Percentiles rank a stretch among this genome's conserved stretches.
Evolutionary conservation across 2,329 filamentous ascomycete genomes (phyloP).

Genomic region (Ceratocystis alfenasii): DNA sequence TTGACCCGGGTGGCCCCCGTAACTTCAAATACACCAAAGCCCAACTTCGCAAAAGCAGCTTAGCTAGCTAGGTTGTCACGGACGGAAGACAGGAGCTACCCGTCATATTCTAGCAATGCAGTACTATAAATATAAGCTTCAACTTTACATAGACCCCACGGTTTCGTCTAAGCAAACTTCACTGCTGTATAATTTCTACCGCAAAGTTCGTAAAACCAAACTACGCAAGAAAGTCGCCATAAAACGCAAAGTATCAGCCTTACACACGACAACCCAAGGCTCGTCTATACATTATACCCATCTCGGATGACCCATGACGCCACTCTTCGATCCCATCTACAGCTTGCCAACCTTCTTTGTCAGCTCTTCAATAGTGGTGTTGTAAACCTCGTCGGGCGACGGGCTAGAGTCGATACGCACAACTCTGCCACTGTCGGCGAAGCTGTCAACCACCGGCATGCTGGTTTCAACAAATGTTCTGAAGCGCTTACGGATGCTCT

Average conservation of each 20-base stretch:
- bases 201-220: too few relatives aligned
- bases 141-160: not conserved
- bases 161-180: not conserved
- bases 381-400: constrained; percentile 49
- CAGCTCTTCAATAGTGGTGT: constrained; percentile 41
- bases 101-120: not conserved
- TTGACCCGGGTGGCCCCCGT: too few relatives aligned
- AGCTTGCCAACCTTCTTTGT: constrained; percentile 35
- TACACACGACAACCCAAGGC: not conserved
- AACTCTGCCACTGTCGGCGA: constrained; percentile 62
- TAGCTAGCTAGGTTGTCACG: too few relatives aligned
- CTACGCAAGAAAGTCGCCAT: too few relatives aligned
- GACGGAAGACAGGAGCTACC: too few relatives aligned
- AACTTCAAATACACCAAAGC: too few relatives aligned
- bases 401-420: constrained; percentile 66
- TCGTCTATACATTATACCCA: not conserved
- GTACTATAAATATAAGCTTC: not conserved
- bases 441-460: constrained; percentile 92
- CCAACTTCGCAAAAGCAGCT: too few relatives aligned
- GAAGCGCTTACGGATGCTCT: constrained; percentile 94
- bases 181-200: not conserved
- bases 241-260: too few relatives aligned
- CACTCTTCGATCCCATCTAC: not conserved
- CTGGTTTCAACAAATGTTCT: constrained; percentile 86
- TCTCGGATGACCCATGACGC: not conserved